These are phyloP conservation scores for Protea cynaroides DNA, from an alignment of 164 flowering plant species.

Conservation along the genomic window DNA sequence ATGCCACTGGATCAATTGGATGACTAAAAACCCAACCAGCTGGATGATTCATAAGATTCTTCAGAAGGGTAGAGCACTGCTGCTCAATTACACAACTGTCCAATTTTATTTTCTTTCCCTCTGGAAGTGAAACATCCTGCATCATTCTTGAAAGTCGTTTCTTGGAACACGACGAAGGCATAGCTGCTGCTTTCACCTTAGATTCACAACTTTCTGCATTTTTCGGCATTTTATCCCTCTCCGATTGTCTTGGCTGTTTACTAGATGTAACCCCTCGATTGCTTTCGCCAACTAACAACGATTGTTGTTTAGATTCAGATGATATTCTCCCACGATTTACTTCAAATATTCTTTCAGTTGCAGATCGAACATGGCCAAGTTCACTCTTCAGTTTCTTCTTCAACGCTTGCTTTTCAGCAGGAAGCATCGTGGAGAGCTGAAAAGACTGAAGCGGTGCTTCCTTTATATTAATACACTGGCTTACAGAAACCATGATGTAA, in stretches of 20 bases:
- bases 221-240: not conserved
- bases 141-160: conserved; percentile 31
- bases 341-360: conserved; percentile 8
- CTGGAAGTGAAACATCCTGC: conserved; percentile 26
- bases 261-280: not conserved
- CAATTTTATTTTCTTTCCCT: conserved; percentile 48
- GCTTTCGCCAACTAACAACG: conserved; percentile 1
- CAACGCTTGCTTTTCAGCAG: conserved; percentile 7
- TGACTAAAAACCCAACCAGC: conserved; percentile 44
- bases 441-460: conserved; percentile 4
- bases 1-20: conserved; percentile 72
- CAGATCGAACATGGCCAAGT: conserved; percentile 2
- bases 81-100: conserved; percentile 31
- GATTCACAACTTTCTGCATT: not conserved
- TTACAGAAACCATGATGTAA: conserved; percentile 6
- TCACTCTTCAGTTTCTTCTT: conserved; percentile 8
- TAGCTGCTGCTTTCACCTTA: conserved; percentile 1
- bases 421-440: conserved; percentile 5
- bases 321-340: not conserved
- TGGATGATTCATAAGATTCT: conserved; percentile 47
- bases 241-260: not conserved
- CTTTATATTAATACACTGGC: not conserved
- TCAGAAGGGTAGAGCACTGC: conserved; percentile 48
- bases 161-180: conserved; percentile 12
- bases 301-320: conserved; percentile 2